phyloP scores from a whole-genome alignment of 805 yeast genomes.

The Gaillardinia entomophila region DNA sequence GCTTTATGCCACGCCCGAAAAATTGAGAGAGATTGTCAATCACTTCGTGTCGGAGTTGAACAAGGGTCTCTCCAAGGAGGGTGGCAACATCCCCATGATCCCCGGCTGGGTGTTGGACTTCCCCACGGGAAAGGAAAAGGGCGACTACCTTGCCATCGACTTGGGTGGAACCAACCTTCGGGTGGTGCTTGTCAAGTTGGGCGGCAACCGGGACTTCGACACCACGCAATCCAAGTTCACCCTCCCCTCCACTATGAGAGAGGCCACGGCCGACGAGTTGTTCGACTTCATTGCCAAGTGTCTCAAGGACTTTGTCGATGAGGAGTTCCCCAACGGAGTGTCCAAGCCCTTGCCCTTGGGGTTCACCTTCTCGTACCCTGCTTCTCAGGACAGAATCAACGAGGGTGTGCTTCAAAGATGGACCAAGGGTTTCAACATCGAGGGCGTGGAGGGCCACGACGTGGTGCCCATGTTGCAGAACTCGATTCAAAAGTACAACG shows the following conservation, averaged over 20 bases:
- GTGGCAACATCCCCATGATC: constrained; percentile 93
- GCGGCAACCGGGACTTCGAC: constrained; percentile 81
- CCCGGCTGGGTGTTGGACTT: constrained; percentile 94
- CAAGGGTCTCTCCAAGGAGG: constrained; percentile 69
- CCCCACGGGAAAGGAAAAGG: constrained; percentile 89
- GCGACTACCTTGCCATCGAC: constrained; percentile 88
- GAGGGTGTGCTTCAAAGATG: constrained; percentile 87
- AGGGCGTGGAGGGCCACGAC: constrained; percentile 88
- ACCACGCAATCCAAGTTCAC: constrained; percentile 82
- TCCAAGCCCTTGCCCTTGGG: constrained; percentile 64
- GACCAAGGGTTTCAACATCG: constrained; percentile 97
- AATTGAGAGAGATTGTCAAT: constrained; percentile 58
- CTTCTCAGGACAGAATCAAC: constrained; percentile 76
- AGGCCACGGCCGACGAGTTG: constrained; percentile 68
- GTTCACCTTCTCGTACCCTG: constrained; percentile 92
- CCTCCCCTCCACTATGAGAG: constrained; percentile 72
- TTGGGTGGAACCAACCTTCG: constrained; percentile 97
- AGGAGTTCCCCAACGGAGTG: constrained; percentile 65
- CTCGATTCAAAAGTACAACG: constrained; percentile 55
- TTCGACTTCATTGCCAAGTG: constrained; percentile 85
- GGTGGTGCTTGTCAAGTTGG: constrained; percentile 79
- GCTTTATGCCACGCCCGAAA: constrained; percentile 57
- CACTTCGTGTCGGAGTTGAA: constrained; percentile 77
- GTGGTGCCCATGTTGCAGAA: constrained; percentile 87
- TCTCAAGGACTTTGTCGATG: constrained; percentile 62